These are phyloP conservation scores for Floccularia luteovirens DNA, from an alignment of 768 basidiomycete genomes.

Conservation along the genomic window DNA sequence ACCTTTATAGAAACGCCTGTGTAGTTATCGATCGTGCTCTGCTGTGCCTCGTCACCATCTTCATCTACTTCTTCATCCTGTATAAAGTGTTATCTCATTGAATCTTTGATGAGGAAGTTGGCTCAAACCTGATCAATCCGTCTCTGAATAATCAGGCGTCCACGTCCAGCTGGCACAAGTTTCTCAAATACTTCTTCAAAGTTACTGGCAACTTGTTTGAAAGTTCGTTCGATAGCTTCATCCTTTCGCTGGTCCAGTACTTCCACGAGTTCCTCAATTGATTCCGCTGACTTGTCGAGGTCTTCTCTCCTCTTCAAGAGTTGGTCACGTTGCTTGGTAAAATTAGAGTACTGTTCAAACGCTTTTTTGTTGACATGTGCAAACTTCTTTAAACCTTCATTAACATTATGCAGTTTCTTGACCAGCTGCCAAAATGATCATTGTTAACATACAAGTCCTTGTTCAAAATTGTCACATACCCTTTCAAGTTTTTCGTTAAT, in stretches of 20 bases:
- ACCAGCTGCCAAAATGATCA: constrained; percentile 53
- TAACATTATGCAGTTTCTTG: constrained; percentile 87
- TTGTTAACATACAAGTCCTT: not conserved
- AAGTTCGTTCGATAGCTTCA: constrained; percentile 96
- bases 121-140: constrained; percentile 70
- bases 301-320: constrained; percentile 83
- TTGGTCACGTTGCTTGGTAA: constrained; percentile 95
- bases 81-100: not conserved
- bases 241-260: constrained; percentile 96
- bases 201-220: constrained; percentile 95
- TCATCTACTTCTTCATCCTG: constrained; percentile 73
- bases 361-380: constrained; percentile 99
- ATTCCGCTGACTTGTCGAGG: constrained; percentile 80
- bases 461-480: constrained; percentile 34
- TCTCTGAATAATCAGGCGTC: constrained; percentile 87
- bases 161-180: constrained; percentile 90
- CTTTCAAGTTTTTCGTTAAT: constrained; percentile 81
- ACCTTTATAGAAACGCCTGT: constrained; percentile 96
- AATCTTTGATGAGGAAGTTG: not conserved
- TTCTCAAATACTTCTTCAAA: constrained; percentile 97
- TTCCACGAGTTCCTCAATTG: constrained; percentile 89
- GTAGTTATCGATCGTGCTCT: constrained; percentile 83
- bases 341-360: constrained; percentile 96
- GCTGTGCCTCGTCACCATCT: constrained; percentile 66
- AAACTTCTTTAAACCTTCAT: constrained; percentile 92